Conservation (phyloP, 2,329 filamentous ascomycete species). For the Stemphylium vesicarium region DNA sequence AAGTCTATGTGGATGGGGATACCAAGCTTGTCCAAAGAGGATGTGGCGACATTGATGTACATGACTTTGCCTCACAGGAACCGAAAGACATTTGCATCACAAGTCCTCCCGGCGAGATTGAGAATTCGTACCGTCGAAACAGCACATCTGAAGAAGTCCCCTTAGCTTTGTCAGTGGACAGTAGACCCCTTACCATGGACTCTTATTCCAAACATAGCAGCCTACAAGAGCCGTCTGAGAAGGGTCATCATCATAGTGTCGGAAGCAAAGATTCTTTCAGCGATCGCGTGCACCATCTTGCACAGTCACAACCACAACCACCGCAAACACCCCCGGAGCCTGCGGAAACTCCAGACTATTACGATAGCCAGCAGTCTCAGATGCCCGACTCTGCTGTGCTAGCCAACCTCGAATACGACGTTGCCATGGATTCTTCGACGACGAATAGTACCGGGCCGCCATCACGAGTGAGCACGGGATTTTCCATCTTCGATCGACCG, state of each 20-base stretch:
- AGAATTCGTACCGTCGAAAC: slow-evolving; percentile 33
- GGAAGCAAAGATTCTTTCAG: slow-evolving; percentile 43
- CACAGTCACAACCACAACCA: slow-evolving; percentile 11
- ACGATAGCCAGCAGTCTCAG: slow-evolving; percentile 19
- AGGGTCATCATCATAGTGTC: slow-evolving; percentile 22
- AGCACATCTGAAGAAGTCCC: slow-evolving; percentile 35
- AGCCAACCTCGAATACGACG: slow-evolving; percentile 41
- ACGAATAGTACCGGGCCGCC: slow-evolving; percentile 28
- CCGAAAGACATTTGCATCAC: slow-evolving; percentile 46
- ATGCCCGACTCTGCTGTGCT: slow-evolving; percentile 31
- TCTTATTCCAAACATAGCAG: slow-evolving; percentile 16
- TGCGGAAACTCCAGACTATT: slow-evolving; percentile 9
- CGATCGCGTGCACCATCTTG: slow-evolving; percentile 42
- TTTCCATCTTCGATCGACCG: slow-evolving; percentile 32
- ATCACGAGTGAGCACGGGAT: slow-evolving; percentile 36
- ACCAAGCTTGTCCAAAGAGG: slow-evolving; percentile 46
- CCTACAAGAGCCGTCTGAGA: slow-evolving; percentile 14
- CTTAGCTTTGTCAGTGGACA: slow-evolving; percentile 29
- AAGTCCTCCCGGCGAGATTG: slow-evolving; percentile 41
- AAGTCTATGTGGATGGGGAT: slow-evolving; percentile 49
- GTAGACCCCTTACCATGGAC: slow-evolving; percentile 28
- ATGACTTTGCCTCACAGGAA: slow-evolving; percentile 42
- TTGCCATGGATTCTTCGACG: slow-evolving; percentile 37
- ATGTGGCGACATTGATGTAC: slow-evolving; percentile 37
- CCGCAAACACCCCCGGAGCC: slow-evolving; percentile 8